Base-by-base conservation (phyloP, 495 filamentous ascomycete genomes). In the Lasiosphaeriaceae sp. region DNA sequence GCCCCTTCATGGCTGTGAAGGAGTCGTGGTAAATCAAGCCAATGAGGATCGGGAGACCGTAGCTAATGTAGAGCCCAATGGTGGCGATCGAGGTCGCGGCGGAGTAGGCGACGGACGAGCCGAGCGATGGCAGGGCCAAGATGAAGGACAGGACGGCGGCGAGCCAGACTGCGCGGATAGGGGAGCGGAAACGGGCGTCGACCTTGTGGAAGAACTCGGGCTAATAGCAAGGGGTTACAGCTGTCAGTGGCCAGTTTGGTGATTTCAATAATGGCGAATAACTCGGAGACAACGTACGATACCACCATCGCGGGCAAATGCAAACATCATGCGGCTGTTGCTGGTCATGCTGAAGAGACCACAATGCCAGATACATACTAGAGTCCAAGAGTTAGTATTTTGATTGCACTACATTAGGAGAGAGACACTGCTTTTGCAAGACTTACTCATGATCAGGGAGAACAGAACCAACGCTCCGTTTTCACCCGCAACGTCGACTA, bases 21-120 rank as follows among this genome's bases (percentile, higher is more conserved):
- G 65, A 58, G 0, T 29, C 19, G 47, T 67, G 67, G 65, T 75
- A 84, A 50, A 83, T 66, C 17, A 81, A 47, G 0, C 75, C 79
- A 56, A 83, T 83, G 41, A 88, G 69, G 57, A 88, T 86, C 0
- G 83, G 86, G 17, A 85, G 67, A 2, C 83, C 84, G 66, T 89
- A 90, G 52, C 76, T 81, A 29, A 87, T 76, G 37, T 86, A 87
- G 5, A 89, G 69, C 0, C 86, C 82, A 48, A 89, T 89, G n/a
- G 86, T 89, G 17, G 81, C 83, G 53, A 87, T 84, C 20, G 74
- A 82, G 5, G 83, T 89, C 34, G 79, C 85, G 19, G 81, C 86
- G 17, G 74, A 71, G 65, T 83, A 89, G 22, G 82, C 85, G 14
- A 86, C 84, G 0, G 69, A 67, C 7, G 76, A 81, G 12, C 85